These are phyloP conservation scores for Podaxis rugospora DNA, from an alignment of 768 basidiomycete species.

Conservation along the genomic window DNA sequence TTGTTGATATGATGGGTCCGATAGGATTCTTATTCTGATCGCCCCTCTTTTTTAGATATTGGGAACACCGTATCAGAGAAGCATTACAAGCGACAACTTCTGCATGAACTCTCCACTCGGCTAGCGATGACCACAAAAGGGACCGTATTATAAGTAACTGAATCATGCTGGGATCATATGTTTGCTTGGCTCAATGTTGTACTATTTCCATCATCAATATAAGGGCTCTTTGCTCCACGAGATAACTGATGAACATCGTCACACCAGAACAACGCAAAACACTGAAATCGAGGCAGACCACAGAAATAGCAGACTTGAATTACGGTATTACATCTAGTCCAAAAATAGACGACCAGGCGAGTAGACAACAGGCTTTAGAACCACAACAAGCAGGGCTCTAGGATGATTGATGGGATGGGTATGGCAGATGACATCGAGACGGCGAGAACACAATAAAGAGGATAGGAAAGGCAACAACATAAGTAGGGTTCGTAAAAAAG, in stretches of 20 bases:
- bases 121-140: not conserved
- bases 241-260: too few species aligned
- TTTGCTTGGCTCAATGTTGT: not conserved
- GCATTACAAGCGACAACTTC: slow-evolving; percentile 23
- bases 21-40: not conserved
- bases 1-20: not conserved
- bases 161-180: not conserved
- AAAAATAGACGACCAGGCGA: not conserved
- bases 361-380: not conserved
- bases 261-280: too few species aligned
- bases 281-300: too few species aligned
- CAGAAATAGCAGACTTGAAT: slow-evolving; percentile 1
- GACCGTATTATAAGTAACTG: not conserved
- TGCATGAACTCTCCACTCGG: not conserved
- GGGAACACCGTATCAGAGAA: slow-evolving; percentile 69
- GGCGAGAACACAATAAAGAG: not conserved
- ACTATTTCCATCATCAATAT: not conserved
- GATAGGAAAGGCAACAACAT: not conserved
- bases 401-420: not conserved
- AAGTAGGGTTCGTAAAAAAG: not conserved
- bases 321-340: slow-evolving; percentile 11
- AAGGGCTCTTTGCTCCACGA: too few species aligned
- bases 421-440: not conserved
- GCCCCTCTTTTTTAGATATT: slow-evolving; percentile 49
- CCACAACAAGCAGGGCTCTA: not conserved